phyloP scores from a whole-genome alignment of 2,329 filamentous ascomycete species.

The Apiospora kogelbergensis region DNA sequence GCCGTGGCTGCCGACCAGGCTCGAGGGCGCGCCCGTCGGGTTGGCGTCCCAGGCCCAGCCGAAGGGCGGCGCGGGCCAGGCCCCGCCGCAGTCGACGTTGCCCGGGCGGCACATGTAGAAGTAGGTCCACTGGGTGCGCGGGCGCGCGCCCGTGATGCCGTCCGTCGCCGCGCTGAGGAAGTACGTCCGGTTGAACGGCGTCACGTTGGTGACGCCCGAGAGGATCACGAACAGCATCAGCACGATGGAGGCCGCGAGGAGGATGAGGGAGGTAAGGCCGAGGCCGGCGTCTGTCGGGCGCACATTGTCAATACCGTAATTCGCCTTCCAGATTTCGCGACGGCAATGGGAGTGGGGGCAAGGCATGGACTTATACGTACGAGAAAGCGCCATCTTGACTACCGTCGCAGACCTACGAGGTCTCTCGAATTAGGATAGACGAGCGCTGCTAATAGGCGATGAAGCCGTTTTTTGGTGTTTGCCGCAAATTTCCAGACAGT shows the following conservation, averaged over 20 bases:
- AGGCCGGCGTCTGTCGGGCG: slow-evolving; percentile 4
- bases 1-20: slow-evolving; percentile 54
- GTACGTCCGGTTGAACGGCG: slow-evolving; percentile 72
- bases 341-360: not conserved
- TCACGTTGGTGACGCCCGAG: slow-evolving; percentile 47
- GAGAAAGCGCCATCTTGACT: not conserved
- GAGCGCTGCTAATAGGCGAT: not conserved
- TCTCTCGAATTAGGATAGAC: not conserved
- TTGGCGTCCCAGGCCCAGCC: slow-evolving; percentile 66
- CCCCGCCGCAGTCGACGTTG: slow-evolving; percentile 63
- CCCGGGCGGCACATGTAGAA: slow-evolving; percentile 75
- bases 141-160: slow-evolving; percentile 67
- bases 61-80: slow-evolving; percentile 66
- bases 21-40: slow-evolving; percentile 38
- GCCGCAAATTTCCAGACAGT: not conserved
- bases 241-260: slow-evolving; percentile 52
- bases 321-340: not conserved
- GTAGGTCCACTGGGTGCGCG: slow-evolving; percentile 81
- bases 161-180: slow-evolving; percentile 81
- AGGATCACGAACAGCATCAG: slow-evolving; percentile 62
- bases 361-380: not conserved
- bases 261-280: slow-evolving; percentile 25
- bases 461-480: not conserved
- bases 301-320: not conserved
- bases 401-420: not conserved